Percentiles rank a stretch among this genome's conserved stretches.
Conservation (phyloP, 176 grass and related monocot species). For the Dendrocalamus sinicus region DNA sequence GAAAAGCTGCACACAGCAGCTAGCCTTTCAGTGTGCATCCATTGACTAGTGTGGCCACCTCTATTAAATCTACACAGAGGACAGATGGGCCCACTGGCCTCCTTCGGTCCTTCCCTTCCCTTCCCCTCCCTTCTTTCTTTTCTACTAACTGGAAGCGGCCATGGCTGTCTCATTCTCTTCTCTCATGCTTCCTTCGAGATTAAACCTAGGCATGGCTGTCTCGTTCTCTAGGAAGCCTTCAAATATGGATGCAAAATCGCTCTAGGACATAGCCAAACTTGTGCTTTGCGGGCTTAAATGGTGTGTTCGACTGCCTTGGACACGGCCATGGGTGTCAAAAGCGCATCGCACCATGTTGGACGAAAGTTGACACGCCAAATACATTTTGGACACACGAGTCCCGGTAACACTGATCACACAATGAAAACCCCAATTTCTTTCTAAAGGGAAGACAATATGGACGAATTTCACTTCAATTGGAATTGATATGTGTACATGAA, state of each 20-base stretch:
- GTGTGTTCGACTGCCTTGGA: background rate
- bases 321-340: background rate
- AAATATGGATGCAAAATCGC: background rate
- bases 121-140: no score
- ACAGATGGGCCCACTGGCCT: no score
- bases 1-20: background rate
- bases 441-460: background rate
- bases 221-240: background rate
- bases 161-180: no score
- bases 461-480: background rate
- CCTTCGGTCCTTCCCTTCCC: no score
- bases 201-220: background rate
- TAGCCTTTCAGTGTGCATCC: background rate
- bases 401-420: no score
- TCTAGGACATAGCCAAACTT: background rate
- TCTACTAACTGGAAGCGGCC: no score
- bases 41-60: background rate
- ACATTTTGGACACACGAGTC: no score
- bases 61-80: background rate
- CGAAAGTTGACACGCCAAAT: no score
- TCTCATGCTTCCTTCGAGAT: background rate
- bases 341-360: background rate
- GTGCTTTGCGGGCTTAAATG: background rate
- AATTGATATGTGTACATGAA: background rate
- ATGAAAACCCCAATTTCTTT: background rate